Evolutionary conservation across 305 asterid species (phyloP), one percentile per base, ranked within the genome.

Genomic region (Fraxinus baroniana): DNA sequence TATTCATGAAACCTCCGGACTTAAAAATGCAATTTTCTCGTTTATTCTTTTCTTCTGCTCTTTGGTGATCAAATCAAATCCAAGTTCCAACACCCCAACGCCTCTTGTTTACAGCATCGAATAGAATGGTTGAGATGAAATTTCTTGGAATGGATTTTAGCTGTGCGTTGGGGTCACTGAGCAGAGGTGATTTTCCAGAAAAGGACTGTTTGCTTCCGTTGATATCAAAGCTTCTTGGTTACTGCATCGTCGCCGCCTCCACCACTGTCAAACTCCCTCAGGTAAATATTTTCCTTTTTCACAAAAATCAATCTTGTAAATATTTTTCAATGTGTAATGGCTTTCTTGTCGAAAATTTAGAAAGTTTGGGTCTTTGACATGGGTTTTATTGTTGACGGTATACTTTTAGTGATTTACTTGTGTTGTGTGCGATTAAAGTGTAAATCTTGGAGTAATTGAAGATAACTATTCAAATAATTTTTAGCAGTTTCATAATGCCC

Each of bases 181-280:
- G 92, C 80, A 91, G 89, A 75, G 97, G 98, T 24, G 86, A 94
- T 86, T 83, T 96, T 85, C 99, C 99, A 18, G 97, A 89, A 24
- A 94, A 91, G 77, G 97, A 94, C 79, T 96, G 99, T 83, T 85
- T 96, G 88, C 97, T 96, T 78, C 99, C 98, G 3, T 86, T 96
- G 28, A 89, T 96, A 46, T 96, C 99, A 0, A 96, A 93, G 91
- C 86, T 96, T 28, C 86, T 96, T 78, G 97, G 98, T 64, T 92
- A 96, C 90, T 91, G 88, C 86, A 92, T 92, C 84, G 93, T 96
- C 3, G 98, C 97, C 66, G 99, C 98, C 36, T 96, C 99, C 78
- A 96, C 97, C 86, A 91, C 97, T 30, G 98, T 93, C 82, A 93
- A 94, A 86, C 92, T 96, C 57, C 95, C 97, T 2, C 97, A 93